These are phyloP conservation scores for Suhomyces vadensis DNA, from an alignment of 805 yeast genomes.

Conservation along the genomic window DNA sequence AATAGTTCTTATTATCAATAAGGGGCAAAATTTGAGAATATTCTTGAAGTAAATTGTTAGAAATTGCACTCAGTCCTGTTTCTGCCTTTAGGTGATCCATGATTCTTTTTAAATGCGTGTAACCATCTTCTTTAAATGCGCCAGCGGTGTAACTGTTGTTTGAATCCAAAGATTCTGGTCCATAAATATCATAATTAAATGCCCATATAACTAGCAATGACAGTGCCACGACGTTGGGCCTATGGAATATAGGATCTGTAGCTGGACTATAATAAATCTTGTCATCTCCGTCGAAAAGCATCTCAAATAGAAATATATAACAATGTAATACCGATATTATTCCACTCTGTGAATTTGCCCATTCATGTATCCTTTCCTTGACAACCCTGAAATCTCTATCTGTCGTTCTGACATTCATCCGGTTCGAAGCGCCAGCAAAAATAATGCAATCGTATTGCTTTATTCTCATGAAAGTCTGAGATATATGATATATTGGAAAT, in stretches of 20 bases:
- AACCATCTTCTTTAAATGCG: constrained; percentile 12
- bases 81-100: neutral
- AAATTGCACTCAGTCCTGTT: neutral
- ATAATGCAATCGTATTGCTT: constrained; percentile 8
- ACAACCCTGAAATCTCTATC: constrained; percentile 10
- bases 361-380: neutral
- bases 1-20: constrained; percentile 1
- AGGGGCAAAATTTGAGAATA: neutral
- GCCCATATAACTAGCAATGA: constrained; percentile 7
- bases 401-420: constrained; percentile 12
- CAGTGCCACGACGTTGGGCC: constrained; percentile 8
- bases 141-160: too few species aligned
- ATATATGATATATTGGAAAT: constrained; percentile 7
- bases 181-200: constrained; percentile 1
- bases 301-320: constrained; percentile 6
- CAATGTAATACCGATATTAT: constrained; percentile 5
- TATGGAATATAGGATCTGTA: constrained; percentile 6
- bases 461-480: constrained; percentile 5
- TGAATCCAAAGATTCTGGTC: neutral
- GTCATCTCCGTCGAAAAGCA: constrained; percentile 3
- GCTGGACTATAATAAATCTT: constrained; percentile 1
- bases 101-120: constrained; percentile 1
- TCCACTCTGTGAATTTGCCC: constrained; percentile 7
- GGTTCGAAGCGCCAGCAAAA: constrained; percentile 8
- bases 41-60: neutral